A percentile compares a stretch with the other conserved stretches of the same genome.
phyloP scores from a whole-genome alignment of 2,329 filamentous ascomycete genomes.

The Fusarium burgessii region DNA sequence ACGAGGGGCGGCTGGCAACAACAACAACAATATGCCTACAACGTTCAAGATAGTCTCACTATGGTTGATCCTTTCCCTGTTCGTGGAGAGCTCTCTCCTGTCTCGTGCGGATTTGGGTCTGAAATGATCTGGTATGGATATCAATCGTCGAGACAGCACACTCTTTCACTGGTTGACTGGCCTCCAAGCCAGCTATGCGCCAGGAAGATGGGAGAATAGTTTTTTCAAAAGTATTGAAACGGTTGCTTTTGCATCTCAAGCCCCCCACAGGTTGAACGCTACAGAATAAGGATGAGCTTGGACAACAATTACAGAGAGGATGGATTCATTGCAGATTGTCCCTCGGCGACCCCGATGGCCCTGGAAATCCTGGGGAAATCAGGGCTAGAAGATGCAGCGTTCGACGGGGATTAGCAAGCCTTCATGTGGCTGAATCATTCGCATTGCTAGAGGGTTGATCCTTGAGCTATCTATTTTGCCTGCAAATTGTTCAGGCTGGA shows the following conservation, averaged over 20 bases:
- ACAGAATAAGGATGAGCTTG: not conserved
- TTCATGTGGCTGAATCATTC: constrained; percentile 3
- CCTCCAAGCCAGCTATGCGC: not conserved
- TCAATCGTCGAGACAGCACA: not conserved
- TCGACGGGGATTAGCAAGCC: not conserved
- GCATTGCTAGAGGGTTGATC: not conserved
- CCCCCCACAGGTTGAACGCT: not conserved
- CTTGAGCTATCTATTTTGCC: not conserved
- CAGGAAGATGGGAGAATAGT: not conserved
- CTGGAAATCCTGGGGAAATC: not conserved
- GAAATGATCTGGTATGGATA: not conserved
- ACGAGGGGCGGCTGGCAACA: not conserved
- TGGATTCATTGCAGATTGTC: not conserved
- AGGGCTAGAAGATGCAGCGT: constrained; percentile 8
- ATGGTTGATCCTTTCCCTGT: not conserved
- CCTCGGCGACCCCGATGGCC: constrained; percentile 5
- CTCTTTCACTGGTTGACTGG: not conserved
- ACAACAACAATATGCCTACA: not conserved
- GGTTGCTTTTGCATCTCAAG: not conserved
- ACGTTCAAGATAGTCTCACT: not conserved
- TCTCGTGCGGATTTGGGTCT: not conserved
- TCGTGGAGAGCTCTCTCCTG: not conserved
- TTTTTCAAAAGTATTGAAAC: not conserved
- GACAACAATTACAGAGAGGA: not conserved
- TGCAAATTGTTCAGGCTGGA: not conserved